Conservation (phyloP, 2,329 filamentous ascomycete genomes). For the Monosporascus sp. region DNA sequence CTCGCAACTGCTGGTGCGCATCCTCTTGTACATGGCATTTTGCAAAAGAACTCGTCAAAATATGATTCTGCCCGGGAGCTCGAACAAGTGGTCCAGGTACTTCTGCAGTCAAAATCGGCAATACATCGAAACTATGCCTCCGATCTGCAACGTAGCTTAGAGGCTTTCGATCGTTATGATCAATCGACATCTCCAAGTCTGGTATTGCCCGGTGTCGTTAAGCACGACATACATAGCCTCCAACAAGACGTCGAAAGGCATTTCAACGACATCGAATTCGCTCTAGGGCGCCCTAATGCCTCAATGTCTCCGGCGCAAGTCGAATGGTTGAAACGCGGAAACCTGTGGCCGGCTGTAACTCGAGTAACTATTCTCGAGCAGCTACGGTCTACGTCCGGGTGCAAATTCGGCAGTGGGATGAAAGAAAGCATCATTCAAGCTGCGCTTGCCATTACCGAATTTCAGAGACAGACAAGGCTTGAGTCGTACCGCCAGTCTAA, state of each 20-base stretch:
- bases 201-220: background rate
- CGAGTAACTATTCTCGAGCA: constrained; percentile 39
- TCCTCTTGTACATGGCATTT: background rate
- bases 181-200: constrained; percentile 1
- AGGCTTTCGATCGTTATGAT: constrained; percentile 11
- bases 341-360: constrained; percentile 42
- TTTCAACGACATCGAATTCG: constrained; percentile 5
- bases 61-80: constrained; percentile 14
- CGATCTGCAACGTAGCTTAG: constrained; percentile 21
- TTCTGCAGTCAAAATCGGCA: constrained; percentile 23
- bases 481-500: constrained; percentile 21
- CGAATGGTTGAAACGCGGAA: constrained; percentile 35
- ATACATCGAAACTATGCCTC: constrained; percentile 33
- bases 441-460: constrained; percentile 35
- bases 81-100: constrained; percentile 23
- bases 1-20: background rate
- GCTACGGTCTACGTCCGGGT: constrained; percentile 29
- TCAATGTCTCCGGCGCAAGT: constrained; percentile 14
- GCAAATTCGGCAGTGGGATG: constrained; percentile 27
- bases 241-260: background rate
- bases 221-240: constrained; percentile 2
- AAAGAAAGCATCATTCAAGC: constrained; percentile 36
- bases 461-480: constrained; percentile 42
- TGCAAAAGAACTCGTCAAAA: background rate
- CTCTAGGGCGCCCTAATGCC: constrained; percentile 3